Percentiles rank a stretch among this genome's conserved stretches.
Conservation (phyloP, 176 grass and related monocot genomes). For the Poa pratensis region DNA sequence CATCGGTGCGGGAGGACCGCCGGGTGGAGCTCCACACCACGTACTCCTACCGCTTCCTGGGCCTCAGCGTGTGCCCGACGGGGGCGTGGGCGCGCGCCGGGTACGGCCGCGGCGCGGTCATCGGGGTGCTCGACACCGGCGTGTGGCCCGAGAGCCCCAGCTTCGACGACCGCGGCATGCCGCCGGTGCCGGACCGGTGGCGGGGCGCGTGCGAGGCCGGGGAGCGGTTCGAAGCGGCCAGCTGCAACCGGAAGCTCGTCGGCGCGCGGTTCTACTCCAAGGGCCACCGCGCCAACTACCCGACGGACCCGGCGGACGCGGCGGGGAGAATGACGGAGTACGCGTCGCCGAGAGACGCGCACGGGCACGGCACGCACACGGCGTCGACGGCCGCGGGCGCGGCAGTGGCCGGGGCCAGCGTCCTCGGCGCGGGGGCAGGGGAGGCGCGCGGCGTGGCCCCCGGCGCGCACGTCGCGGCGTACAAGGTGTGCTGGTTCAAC, state of each 20-base stretch:
- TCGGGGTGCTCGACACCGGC: slow-evolving; percentile 93
- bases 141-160: slow-evolving; percentile 94
- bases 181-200: slow-evolving; percentile 64
- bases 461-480: slow-evolving; percentile 66
- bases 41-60: slow-evolving; percentile 85
- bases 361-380: slow-evolving; percentile 89
- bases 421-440: slow-evolving; percentile 56
- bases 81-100: slow-evolving; percentile 69
- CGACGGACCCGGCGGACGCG: slow-evolving; percentile 47
- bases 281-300: slow-evolving; percentile 84
- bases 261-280: slow-evolving; percentile 92
- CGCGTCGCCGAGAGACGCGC: slow-evolving; percentile 81
- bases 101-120: slow-evolving; percentile 61
- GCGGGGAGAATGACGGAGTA: slow-evolving; percentile 59
- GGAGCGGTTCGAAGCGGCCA: slow-evolving; percentile 62
- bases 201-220: slow-evolving; percentile 73
- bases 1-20: slow-evolving; percentile 69
- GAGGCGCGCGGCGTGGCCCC: slow-evolving; percentile 71
- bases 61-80: slow-evolving; percentile 57
- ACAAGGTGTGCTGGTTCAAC: slow-evolving; percentile 97
- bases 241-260: slow-evolving; percentile 90
- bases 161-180: slow-evolving; percentile 82
- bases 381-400: slow-evolving; percentile 63
- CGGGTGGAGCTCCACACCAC: slow-evolving; percentile 80
- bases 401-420: slow-evolving; percentile 52